These are phyloP conservation scores for Macaranga tanarius DNA, from an alignment of 441 rosid species.

Conservation along the genomic window DNA sequence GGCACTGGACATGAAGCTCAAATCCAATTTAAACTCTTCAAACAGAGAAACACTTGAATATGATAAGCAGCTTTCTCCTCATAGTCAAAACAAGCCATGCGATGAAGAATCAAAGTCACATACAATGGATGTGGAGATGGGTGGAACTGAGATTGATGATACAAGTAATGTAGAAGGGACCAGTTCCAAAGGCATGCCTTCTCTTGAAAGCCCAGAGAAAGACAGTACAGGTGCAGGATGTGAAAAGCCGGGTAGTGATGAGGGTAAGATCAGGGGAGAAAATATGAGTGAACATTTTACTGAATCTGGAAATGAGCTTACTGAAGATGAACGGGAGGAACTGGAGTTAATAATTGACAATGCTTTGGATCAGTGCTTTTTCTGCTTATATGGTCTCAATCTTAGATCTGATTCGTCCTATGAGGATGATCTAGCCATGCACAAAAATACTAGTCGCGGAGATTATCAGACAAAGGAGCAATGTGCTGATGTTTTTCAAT, in stretches of 20 bases:
- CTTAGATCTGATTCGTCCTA: constrained; percentile 87
- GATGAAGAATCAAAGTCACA: constrained; percentile 40
- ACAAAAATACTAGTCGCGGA: constrained; percentile 92
- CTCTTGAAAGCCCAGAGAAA: constrained; percentile 28
- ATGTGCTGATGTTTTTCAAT: constrained; percentile 98
- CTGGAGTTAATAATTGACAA: constrained; percentile 83
- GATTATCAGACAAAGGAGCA: constrained; percentile 99
- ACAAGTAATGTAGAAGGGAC: constrained; percentile 30
- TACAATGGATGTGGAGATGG: constrained; percentile 42
- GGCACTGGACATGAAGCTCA: constrained; percentile 90
- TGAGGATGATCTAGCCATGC: constrained; percentile 90
- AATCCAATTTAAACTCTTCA: constrained; percentile 60
- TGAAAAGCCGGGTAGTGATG: constrained; percentile 29
- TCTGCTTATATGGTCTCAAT: constrained; percentile 96
- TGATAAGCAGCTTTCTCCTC: constrained; percentile 33
- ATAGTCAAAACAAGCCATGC: constrained; percentile 36
- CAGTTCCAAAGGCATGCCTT: constrained; percentile 27
- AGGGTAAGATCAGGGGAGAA: constrained; percentile 40
- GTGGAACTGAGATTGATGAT: constrained; percentile 37
- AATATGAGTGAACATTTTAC: constrained; percentile 33
- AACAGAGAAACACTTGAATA: constrained; percentile 40
- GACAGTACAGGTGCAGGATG: constrained; percentile 27
- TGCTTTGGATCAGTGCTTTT: constrained; percentile 96
- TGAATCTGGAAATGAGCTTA: constrained; percentile 48
- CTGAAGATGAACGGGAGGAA: constrained; percentile 86